phyloP scores from a whole-genome alignment of 2,329 filamentous ascomycete genomes.

The Orbilia quercus region DNA sequence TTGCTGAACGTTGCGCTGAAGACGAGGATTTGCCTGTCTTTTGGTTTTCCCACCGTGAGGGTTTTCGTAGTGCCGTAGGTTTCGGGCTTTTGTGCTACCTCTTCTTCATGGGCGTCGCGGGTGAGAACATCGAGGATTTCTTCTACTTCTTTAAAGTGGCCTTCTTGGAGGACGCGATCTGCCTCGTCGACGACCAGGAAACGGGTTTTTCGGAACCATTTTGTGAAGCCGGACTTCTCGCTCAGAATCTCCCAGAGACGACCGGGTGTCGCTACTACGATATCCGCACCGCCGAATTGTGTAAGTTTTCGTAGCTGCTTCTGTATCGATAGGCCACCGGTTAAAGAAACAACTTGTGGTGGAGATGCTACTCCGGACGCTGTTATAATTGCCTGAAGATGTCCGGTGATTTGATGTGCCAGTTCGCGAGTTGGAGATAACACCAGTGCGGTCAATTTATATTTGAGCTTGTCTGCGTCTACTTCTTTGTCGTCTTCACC shows the following conservation, averaged over 20 bases:
- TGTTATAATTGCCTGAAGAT: slow-evolving; percentile 69
- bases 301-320: slow-evolving; percentile 90
- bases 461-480: slow-evolving; percentile 62
- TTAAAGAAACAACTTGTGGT: slow-evolving; percentile 81
- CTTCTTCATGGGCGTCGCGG: slow-evolving; percentile 67
- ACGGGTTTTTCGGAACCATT: slow-evolving; percentile 75
- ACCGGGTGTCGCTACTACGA: slow-evolving; percentile 92
- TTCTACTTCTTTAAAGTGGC: slow-evolving; percentile 93
- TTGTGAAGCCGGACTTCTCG: slow-evolving; percentile 75
- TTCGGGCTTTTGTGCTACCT: slow-evolving; percentile 60
- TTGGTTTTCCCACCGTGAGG: slow-evolving; percentile 40
- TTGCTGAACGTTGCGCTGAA: slow-evolving; percentile 98
- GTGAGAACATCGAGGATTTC: slow-evolving; percentile 87
- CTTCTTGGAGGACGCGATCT: slow-evolving; percentile 88
- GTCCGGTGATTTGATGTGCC: slow-evolving; percentile 81
- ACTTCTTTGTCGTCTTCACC: slow-evolving; percentile 64
- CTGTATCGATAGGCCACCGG: slow-evolving; percentile 89
- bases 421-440: slow-evolving; percentile 92
- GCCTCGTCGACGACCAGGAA: slow-evolving; percentile 95
- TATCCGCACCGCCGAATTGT: slow-evolving; percentile 74
- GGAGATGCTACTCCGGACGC: slow-evolving; percentile 67
- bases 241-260: slow-evolving; percentile 94
- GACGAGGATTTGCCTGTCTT: slow-evolving; percentile 83
- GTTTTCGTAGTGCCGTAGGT: slow-evolving; percentile 42
- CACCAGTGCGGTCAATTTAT: slow-evolving; percentile 77